Evolutionary conservation across 192 early-diverging fungal species (phyloP).

Genomic region (Lobulomyces angularis): DNA sequence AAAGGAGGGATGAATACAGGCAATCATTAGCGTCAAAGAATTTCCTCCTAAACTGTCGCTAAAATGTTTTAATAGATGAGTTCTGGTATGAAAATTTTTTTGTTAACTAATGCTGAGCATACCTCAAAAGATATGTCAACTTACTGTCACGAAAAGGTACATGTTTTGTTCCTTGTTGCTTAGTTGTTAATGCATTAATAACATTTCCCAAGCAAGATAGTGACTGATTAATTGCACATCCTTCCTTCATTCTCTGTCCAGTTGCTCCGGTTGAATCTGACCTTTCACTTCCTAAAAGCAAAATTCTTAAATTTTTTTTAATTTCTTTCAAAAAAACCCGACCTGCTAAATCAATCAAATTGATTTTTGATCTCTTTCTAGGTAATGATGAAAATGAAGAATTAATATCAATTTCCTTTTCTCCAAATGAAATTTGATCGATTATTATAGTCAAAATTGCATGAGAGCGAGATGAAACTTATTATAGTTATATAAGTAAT

Average conservation of each 20-base stretch:
- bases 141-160: conserved; percentile 11
- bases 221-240: conserved; percentile 72
- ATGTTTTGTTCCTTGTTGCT: conserved; percentile 11
- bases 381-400: no score
- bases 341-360: conserved; percentile 69
- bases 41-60: no score
- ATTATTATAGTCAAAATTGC: conserved; percentile 65
- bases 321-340: neutral
- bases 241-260: conserved; percentile 66
- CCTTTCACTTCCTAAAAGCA: conserved; percentile 68
- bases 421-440: conserved; percentile 39
- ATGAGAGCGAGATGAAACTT: conserved; percentile 48
- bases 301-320: neutral
- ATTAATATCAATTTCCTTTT: conserved; percentile 13
- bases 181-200: conserved; percentile 61
- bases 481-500: neutral
- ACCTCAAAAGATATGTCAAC: conserved; percentile 10
- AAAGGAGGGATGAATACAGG: conserved; percentile 12
- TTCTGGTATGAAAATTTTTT: no score
- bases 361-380: conserved; percentile 39
- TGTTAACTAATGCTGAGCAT: no score
- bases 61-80: no score
- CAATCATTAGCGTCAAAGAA: no score
- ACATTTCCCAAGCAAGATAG: conserved; percentile 67
- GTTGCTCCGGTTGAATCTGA: conserved; percentile 78